phyloP scores from a whole-genome alignment of 2,329 filamentous ascomycete genomes.

The Paecilomyces sp. region DNA sequence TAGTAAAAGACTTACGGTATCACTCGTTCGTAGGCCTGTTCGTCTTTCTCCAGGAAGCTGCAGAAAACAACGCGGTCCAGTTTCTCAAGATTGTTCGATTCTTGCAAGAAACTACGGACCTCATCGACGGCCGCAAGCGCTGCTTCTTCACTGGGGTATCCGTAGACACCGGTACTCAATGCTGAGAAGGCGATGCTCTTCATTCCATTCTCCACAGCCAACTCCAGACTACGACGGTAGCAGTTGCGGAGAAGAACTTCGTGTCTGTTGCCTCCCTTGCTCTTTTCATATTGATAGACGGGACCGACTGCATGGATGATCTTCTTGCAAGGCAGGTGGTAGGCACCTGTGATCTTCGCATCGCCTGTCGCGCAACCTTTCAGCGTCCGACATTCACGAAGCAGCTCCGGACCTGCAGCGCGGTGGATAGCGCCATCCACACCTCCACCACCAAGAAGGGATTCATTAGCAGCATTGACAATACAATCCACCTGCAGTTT shows the following conservation, averaged over 20 bases:
- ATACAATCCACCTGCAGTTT: slow-evolving; percentile 70
- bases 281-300: slow-evolving; percentile 50
- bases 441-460: slow-evolving; percentile 78
- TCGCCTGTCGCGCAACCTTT: slow-evolving; percentile 68
- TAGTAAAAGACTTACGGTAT: slow-evolving; percentile 60
- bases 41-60: slow-evolving; percentile 72
- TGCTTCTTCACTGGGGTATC: slow-evolving; percentile 70
- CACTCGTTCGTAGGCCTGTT: slow-evolving; percentile 59
- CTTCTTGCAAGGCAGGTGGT: slow-evolving; percentile 65
- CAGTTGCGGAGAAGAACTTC: slow-evolving; percentile 50
- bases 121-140: slow-evolving; percentile 63
- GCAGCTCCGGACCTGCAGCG: slow-evolving; percentile 64
- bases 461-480: slow-evolving; percentile 83
- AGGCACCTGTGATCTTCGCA: slow-evolving; percentile 76
- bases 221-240: slow-evolving; percentile 63
- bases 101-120: slow-evolving; percentile 49
- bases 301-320: slow-evolving; percentile 92
- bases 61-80: slow-evolving; percentile 77
- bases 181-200: slow-evolving; percentile 73
- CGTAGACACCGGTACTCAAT: slow-evolving; percentile 84
- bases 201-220: slow-evolving; percentile 62
- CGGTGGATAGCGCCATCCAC: slow-evolving; percentile 83
- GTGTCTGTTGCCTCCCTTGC: slow-evolving; percentile 23
- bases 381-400: slow-evolving; percentile 64
- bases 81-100: slow-evolving; percentile 29